These are phyloP conservation scores for Podila minutissima DNA, from an alignment of 192 early-diverging fungal species.

Conservation along the genomic window DNA sequence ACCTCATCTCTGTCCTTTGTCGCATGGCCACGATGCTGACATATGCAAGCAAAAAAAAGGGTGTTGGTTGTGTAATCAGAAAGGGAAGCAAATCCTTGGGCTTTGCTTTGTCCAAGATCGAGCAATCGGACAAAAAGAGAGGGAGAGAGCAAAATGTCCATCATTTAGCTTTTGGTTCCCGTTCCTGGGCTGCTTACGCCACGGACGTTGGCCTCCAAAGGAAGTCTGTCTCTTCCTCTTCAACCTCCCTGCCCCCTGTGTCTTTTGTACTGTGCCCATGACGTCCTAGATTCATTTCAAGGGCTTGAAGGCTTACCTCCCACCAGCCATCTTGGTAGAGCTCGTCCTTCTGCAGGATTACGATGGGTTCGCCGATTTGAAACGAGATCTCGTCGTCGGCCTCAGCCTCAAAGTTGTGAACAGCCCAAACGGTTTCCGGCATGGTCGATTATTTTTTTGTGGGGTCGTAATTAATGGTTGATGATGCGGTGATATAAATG, in stretches of 20 bases:
- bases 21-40: no score
- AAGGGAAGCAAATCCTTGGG: neutral
- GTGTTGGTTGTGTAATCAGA: constrained; percentile 3
- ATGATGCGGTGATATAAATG: neutral
- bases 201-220: no score
- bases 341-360: constrained; percentile 78
- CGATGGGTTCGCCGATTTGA: constrained; percentile 67
- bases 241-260: no score
- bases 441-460: constrained; percentile 12
- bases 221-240: no score
- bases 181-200: no score
- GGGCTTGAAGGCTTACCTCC: constrained; percentile 58
- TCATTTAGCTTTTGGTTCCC: neutral
- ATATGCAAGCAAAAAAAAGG: no score
- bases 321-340: constrained; percentile 82
- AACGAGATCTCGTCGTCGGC: constrained; percentile 78
- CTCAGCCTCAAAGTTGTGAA: constrained; percentile 68
- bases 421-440: constrained; percentile 60
- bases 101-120: neutral
- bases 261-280: neutral
- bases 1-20: no score
- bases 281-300: neutral
- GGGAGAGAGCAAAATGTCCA: neutral
- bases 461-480: neutral
- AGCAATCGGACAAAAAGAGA: neutral